Evolutionary conservation across 768 basidiomycete genomes (phyloP).

Genomic region (Boletellus ananas): DNA sequence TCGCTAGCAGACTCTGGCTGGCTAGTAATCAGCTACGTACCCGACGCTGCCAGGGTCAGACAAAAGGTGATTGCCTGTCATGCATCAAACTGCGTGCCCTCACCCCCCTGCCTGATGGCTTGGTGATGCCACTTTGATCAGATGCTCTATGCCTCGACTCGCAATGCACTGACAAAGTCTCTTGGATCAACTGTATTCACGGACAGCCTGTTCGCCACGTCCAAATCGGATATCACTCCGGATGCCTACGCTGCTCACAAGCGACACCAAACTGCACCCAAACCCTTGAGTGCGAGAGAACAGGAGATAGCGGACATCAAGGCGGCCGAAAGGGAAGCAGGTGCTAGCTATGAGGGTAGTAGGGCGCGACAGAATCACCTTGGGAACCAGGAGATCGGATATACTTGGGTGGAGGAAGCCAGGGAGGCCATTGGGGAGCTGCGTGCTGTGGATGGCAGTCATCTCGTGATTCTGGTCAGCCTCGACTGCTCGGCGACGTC

Average conservation of each 20-base stretch:
- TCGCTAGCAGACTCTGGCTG: constrained; percentile 51
- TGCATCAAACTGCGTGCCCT: background rate
- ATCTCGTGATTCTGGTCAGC: constrained; percentile 65
- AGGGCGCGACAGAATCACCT: constrained; percentile 52
- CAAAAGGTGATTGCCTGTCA: constrained; percentile 56
- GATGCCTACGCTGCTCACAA: constrained; percentile 73
- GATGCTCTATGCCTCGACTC: constrained; percentile 89
- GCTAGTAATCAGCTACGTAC: constrained; percentile 77
- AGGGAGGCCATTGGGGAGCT: constrained; percentile 62
- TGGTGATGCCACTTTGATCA: constrained; percentile 24
- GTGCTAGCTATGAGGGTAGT: constrained; percentile 55
- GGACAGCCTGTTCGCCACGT: constrained; percentile 75
- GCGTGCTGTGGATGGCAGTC: constrained; percentile 42
- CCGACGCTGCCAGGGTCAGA: constrained; percentile 74
- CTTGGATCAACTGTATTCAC: constrained; percentile 72
- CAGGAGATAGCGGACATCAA: constrained; percentile 76
- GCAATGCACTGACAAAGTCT: constrained; percentile 62
- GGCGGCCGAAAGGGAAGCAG: constrained; percentile 66
- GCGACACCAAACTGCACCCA: constrained; percentile 66
- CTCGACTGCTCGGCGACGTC: background rate
- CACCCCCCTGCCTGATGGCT: background rate
- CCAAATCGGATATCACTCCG: constrained; percentile 60
- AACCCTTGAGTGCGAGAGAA: constrained; percentile 80
- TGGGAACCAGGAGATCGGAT: constrained; percentile 51
- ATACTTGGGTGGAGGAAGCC: constrained; percentile 65